phyloP scores from a whole-genome alignment of 106 monocot genomes.

The Alisma plantagoaquatica region DNA sequence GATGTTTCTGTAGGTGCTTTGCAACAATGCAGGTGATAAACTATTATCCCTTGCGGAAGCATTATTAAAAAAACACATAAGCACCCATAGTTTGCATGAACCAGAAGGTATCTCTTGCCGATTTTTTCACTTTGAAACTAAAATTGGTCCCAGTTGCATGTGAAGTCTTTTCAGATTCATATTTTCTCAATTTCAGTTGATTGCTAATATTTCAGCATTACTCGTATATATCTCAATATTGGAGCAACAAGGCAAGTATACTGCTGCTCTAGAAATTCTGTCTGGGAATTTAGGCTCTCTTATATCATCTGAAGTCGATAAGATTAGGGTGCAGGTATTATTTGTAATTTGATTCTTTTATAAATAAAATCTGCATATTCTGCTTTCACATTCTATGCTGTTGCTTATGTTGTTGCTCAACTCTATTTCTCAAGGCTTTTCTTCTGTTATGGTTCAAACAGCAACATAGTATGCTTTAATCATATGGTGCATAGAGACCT shows the following conservation, averaged over 20 bases:
- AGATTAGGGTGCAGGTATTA: constrained; percentile 90
- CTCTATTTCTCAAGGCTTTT: no score
- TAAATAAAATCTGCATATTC: not conserved
- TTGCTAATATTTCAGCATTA: constrained; percentile 46
- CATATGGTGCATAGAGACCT: no score
- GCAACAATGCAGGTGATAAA: constrained; percentile 60
- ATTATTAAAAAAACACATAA: constrained; percentile 79
- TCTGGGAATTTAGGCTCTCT: constrained; percentile 79
- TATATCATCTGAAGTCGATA: constrained; percentile 82
- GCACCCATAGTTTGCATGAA: constrained; percentile 75
- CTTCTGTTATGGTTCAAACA: no score
- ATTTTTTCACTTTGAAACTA: not conserved
- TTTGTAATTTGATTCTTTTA: not conserved
- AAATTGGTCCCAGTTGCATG: not conserved
- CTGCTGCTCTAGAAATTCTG: constrained; percentile 67
- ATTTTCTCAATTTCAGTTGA: no score
- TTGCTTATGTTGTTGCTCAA: no score
- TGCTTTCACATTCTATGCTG: not conserved
- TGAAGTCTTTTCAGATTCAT: not conserved
- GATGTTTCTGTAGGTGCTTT: constrained; percentile 41
- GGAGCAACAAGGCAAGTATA: constrained; percentile 89
- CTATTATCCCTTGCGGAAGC: constrained; percentile 75
- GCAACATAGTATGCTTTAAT: no score
- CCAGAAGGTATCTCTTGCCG: constrained; percentile 48
- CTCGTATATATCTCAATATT: constrained; percentile 78